phyloP scores from a whole-genome alignment of 495 filamentous ascomycete genomes.

The Trichocladium uniseriatum region DNA sequence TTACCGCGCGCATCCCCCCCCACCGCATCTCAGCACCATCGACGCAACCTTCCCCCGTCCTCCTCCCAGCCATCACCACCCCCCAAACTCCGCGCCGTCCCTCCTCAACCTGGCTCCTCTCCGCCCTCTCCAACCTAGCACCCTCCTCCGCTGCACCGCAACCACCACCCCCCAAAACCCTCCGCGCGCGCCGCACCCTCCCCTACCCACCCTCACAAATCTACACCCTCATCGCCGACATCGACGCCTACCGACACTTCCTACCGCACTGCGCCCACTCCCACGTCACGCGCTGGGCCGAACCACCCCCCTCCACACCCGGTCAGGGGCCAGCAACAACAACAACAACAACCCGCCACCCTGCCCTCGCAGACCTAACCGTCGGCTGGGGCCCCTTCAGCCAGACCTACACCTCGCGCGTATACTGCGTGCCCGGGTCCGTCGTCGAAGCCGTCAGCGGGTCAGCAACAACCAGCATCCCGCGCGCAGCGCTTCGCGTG shows the following conservation, averaged over 20 bases:
- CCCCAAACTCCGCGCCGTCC: not conserved
- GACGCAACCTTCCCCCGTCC: not conserved
- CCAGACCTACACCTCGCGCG: constrained; percentile 66
- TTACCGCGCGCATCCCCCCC: not conserved
- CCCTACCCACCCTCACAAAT: constrained; percentile 61
- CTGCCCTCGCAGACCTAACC: constrained; percentile 65
- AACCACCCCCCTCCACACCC: constrained; percentile 8
- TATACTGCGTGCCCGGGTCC: constrained; percentile 57
- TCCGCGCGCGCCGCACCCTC: constrained; percentile 68
- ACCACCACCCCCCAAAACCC: constrained; percentile 28
- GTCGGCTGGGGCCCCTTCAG: constrained; percentile 76
- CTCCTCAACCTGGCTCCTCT: constrained; percentile 11
- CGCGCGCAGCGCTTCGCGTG: constrained; percentile 27
- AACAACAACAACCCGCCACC: constrained; percentile 36
- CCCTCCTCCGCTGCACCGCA: not conserved
- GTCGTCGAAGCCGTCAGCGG: constrained; percentile 77
- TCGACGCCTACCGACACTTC: constrained; percentile 71
- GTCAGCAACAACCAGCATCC: constrained; percentile 36
- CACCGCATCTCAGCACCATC: not conserved
- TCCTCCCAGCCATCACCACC: not conserved
- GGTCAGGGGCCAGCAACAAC: not conserved
- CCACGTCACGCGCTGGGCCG: constrained; percentile 52
- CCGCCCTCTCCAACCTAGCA: constrained; percentile 9
- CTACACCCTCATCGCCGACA: constrained; percentile 75
- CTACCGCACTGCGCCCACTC: constrained; percentile 75